Evolutionary conservation across 2,329 filamentous ascomycete species (phyloP), one percentile per base, ranked within the genome.

Genomic region (Calonectria montana): DNA sequence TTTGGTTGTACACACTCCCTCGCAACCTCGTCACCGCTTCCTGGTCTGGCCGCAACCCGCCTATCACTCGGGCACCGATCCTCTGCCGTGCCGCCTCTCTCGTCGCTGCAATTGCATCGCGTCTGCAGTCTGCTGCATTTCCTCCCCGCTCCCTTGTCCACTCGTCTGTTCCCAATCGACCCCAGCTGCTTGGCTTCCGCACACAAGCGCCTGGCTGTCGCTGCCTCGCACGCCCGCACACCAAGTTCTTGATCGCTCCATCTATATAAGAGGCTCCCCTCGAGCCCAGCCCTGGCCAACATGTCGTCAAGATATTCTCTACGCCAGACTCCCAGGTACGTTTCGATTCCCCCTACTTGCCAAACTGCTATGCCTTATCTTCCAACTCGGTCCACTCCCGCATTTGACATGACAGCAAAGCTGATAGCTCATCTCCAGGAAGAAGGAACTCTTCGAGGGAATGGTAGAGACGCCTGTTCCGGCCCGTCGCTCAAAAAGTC

Each of bases 401-500:
- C 13, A 39, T 18, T 45, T 12, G 47, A 21, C 25, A 16, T 41
- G 23, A 53, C 29, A 65, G 43, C 62, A 65, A 65, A 45, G 76
- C 70, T 66, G 53, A 74, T 67, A 48, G 35, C 12, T 29, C 39
- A 59, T 25, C n/a, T 67, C 2, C 45, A 91, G 89, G 75, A 91
- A 91, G 82, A 90, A 90, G 82, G 89, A 91, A 80, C 87, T 90
- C 70, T 91, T 90, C 77, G 86, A 90, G 41, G 89, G 89, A 77
- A 90, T 91, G 89, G 83, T 91, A 72, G 88, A 90, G 81, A 91
- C 89, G 10, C 89, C 89, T 29, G 77, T 69, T 63, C 47, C 73
- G 63, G 71, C 72, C 41, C 82, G 82, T 48, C 87, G 87, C 50
- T 84, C 85, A 70, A 83, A 84, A 55, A 86, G 88, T 77, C 87